phyloP scores from a whole-genome alignment of 768 basidiomycete species.

The Xanthoconium purpureum region DNA sequence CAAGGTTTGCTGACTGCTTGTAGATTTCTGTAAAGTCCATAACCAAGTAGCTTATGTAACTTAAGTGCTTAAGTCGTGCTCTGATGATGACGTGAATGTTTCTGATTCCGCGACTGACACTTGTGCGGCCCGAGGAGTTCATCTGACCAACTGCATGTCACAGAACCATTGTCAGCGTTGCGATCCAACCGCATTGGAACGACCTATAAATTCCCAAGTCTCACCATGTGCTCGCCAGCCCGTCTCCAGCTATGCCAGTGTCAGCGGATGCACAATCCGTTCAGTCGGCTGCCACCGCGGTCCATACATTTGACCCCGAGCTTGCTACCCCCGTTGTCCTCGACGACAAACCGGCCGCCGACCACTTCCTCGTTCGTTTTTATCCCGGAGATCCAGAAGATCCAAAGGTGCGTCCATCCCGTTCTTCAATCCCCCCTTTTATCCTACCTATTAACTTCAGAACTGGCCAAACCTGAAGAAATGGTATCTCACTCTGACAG shows the following conservation, averaged over 20 bases:
- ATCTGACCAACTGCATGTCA: slow-evolving; percentile 8
- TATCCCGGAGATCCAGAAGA: slow-evolving; percentile 40
- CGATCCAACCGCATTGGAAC: background rate
- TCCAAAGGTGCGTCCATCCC: slow-evolving; percentile 39
- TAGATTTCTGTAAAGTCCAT: slow-evolving; percentile 92
- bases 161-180: slow-evolving; percentile 13
- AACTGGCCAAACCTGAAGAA: slow-evolving; percentile 45
- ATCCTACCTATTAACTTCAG: slow-evolving; percentile 28
- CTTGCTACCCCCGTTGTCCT: slow-evolving; percentile 2
- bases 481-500: slow-evolving; percentile 53
- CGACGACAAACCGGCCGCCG: slow-evolving; percentile 14
- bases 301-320: slow-evolving; percentile 13
- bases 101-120: background rate
- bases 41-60: background rate
- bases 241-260: slow-evolving; percentile 3
- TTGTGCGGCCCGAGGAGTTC: too few species aligned
- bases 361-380: slow-evolving; percentile 34
- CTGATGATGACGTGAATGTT: slow-evolving; percentile 4
- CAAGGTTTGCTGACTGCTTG: slow-evolving; percentile 66
- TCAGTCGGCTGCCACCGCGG: slow-evolving; percentile 10
- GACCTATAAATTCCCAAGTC: slow-evolving; percentile 10
- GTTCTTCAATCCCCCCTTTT: background rate
- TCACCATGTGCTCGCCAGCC: background rate
- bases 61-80: too few species aligned
- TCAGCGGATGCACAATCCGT: slow-evolving; percentile 16